phyloP scores from a whole-genome alignment of 2,329 filamentous ascomycete species.

The Endoconidiophora laricicola region DNA sequence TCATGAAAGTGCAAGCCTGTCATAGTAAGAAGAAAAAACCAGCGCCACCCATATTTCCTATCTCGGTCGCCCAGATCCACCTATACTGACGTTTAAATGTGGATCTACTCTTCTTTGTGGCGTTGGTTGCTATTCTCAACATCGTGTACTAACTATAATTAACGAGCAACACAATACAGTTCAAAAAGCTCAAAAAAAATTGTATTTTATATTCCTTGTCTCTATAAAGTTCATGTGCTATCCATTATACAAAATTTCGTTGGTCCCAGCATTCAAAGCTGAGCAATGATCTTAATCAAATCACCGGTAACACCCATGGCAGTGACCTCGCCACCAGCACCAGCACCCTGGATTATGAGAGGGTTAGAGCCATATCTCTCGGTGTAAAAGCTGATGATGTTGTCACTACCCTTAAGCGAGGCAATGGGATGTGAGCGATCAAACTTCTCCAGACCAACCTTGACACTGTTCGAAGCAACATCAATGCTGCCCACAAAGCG shows the following conservation, averaged over 20 bases:
- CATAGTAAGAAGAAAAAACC: conserved; percentile 1
- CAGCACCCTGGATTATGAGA: conserved; percentile 85
- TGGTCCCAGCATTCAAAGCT: conserved; percentile 34
- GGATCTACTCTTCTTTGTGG: too few species aligned
- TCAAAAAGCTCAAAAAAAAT: not conserved
- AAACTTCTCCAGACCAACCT: conserved; percentile 82
- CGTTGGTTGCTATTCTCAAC: too few species aligned
- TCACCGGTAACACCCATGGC: conserved; percentile 96
- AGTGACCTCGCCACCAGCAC: conserved; percentile 86
- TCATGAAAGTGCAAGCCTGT: not conserved
- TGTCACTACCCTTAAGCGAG: conserved; percentile 88
- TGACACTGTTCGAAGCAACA: conserved; percentile 61
- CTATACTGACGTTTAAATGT: too few species aligned
- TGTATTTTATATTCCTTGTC: not conserved
- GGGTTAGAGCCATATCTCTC: conserved; percentile 84
- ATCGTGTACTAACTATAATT: too few species aligned
- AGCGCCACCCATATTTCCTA: not conserved
- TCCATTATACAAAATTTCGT: not conserved
- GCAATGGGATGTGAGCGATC: conserved; percentile 84
- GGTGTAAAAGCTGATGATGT: conserved; percentile 98
- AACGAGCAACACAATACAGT: not conserved
- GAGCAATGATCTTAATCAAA: conserved; percentile 69
- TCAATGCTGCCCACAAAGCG: conserved; percentile 91
- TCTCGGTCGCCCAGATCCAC: too few species aligned
- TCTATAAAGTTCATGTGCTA: not conserved